phyloP scores from a whole-genome alignment of 2,329 filamentous ascomycete genomes.

The Penicillium sp. region DNA sequence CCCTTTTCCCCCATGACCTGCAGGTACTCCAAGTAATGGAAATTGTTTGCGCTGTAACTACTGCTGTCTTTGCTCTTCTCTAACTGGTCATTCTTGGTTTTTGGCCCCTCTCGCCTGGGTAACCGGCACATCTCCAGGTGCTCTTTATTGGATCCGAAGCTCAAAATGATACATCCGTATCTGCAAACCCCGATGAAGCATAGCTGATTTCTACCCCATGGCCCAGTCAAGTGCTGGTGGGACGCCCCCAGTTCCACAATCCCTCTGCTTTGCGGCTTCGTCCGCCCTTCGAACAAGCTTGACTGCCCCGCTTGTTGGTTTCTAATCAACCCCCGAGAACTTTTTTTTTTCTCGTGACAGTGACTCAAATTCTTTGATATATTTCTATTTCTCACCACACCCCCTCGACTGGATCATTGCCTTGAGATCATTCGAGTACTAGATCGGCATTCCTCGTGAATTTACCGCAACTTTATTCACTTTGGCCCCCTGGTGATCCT shows the following conservation, averaged over 20 bases:
- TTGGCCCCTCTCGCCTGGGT: slow-evolving; percentile 17
- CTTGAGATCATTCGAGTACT: no score
- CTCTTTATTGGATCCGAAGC: slow-evolving; percentile 12
- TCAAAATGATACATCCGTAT: not conserved
- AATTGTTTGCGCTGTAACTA: no score
- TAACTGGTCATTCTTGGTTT: not conserved
- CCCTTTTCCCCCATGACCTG: not conserved
- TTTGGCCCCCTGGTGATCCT: not conserved
- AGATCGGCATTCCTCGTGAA: not conserved
- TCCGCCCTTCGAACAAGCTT: slow-evolving; percentile 14
- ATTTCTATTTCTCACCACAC: not conserved
- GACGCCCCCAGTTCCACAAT: not conserved
- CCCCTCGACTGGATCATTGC: not conserved
- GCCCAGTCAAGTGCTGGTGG: slow-evolving; percentile 17
- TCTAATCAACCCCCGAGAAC: slow-evolving; percentile 17
- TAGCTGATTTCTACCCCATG: slow-evolving; percentile 1
- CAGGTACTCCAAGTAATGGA: no score
- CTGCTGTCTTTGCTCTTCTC: no score
- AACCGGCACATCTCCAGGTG: slow-evolving; percentile 17
- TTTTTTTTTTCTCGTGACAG: slow-evolving; percentile 2
- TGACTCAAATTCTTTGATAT: not conserved
- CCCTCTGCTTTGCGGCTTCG: slow-evolving; percentile 13
- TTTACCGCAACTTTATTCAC: not conserved
- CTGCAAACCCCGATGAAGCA: not conserved
- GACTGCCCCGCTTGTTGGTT: slow-evolving; percentile 23